Base-by-base conservation (phyloP, 768 basidiomycete species). In the Phylloporus sp. region DNA sequence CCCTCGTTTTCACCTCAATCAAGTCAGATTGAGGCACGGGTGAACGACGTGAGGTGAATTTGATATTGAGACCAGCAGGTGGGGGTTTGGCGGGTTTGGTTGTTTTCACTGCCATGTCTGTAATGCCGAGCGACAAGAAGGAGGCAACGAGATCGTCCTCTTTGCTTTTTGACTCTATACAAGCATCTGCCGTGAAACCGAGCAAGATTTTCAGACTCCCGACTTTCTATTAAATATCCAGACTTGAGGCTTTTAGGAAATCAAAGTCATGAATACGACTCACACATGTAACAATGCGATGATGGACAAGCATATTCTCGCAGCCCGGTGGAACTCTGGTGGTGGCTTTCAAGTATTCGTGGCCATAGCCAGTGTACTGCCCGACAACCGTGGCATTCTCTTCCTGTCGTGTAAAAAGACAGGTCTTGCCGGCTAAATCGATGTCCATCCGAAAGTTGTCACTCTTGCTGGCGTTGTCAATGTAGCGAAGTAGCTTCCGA, bases 401-500 rank as follows among this genome's bases (percentile, higher is more conserved):
- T 79, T 84, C 85, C 22, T 47, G 71, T 2, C 88, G 71, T 49
- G 79, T 81, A 58, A 89, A 68, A 24, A 91, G 58, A 13, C 86
- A 69, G 0, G 88, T 88, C 16, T 59, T 58, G 0, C 86, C 85
- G 0, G 73, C 76, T 15, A 87, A 70, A 61, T 90, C 81, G 4
- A 82, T 54, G 50, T 91, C 86, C 55, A 91, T 85, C 18, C 88
- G 72, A 60, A 90, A 91, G 47, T 80, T 18, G 7, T 42, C 77
- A 9, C 66, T 68, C 3, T 16, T 16, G 5, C n/a, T 9, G 12
- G n/a, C 47, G 18, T 47, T 20, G 22, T 63, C 58, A 12, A 64
- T 47, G 82, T 82, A 86, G 23, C 81, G 73, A 18, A 82, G 59
- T 32, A 89, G 68, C 63, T 85, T 86, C 22, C 85, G 76, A 15